These are phyloP conservation scores for Leucosporidium creatinivorum DNA, from an alignment of 768 basidiomycete species.

Conservation along the genomic window DNA sequence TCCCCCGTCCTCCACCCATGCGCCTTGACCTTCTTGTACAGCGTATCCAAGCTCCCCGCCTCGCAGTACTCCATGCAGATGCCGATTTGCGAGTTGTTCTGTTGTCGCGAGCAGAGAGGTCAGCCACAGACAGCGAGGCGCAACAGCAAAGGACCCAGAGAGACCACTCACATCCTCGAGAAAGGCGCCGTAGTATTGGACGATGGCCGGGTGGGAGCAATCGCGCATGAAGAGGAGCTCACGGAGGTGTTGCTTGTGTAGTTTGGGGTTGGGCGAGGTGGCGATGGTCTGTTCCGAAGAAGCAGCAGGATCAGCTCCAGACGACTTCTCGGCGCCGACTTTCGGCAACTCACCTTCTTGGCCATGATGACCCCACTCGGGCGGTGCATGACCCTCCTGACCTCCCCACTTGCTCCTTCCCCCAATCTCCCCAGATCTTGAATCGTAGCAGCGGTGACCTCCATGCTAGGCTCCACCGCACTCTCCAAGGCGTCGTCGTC, in stretches of 20 bases:
- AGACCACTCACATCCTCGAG: constrained; percentile 37
- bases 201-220: constrained; percentile 77
- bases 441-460: constrained; percentile 45
- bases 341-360: constrained; percentile 54
- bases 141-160: fast-evolving
- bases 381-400: constrained; percentile 83
- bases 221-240: constrained; percentile 84
- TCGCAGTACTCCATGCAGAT: constrained; percentile 88
- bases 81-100: constrained; percentile 70
- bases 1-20: constrained; percentile 72
- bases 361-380: constrained; percentile 76
- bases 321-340: no score
- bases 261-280: constrained; percentile 74
- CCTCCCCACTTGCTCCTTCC: constrained; percentile 93
- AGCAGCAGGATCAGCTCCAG: not conserved
- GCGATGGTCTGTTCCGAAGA: constrained; percentile 59
- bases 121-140: constrained; percentile 63
- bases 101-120: not conserved
- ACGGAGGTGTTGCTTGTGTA: constrained; percentile 70
- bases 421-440: constrained; percentile 74
- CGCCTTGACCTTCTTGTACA: constrained; percentile 75
- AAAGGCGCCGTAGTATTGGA: constrained; percentile 82
- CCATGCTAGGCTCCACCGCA: constrained; percentile 9
- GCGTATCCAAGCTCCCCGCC: constrained; percentile 80
- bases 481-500: constrained; percentile 5